Evolutionary conservation across 1,284 basidiomycete species (phyloP).

Genomic region (Phenoliferia sp.): DNA sequence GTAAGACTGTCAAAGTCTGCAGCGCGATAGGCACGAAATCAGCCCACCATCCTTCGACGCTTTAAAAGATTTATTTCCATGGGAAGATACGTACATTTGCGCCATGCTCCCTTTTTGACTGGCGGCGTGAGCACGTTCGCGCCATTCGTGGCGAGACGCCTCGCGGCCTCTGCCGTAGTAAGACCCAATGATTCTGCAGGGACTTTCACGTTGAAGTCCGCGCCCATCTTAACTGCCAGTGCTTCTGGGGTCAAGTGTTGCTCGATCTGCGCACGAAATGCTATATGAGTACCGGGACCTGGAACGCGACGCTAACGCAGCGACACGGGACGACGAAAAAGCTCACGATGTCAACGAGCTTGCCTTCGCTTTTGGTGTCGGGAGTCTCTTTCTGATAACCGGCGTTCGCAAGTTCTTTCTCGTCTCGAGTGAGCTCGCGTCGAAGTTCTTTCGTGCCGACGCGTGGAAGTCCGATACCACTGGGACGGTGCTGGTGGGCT

Average conservation of each 20-base stretch:
- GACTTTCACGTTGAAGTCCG: conserved; percentile 54
- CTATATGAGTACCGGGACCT: not conserved
- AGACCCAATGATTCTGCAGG: conserved; percentile 54
- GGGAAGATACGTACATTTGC: conserved; percentile 34
- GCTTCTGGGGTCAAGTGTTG: conserved; percentile 50
- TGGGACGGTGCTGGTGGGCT: not conserved
- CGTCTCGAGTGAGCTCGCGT: conserved; percentile 1
- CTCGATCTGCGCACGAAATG: conserved; percentile 41
- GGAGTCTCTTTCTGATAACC: not conserved
- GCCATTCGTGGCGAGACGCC: conserved; percentile 54
- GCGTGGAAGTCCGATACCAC: not conserved
- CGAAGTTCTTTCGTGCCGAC: not conserved
- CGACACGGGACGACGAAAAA: not conserved
- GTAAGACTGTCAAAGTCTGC: conserved; percentile 54
- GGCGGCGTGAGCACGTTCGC: conserved; percentile 55
- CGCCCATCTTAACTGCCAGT: conserved; percentile 48
- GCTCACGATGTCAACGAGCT: conserved; percentile 1
- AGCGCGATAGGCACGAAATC: no score
- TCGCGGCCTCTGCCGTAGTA: conserved; percentile 53
- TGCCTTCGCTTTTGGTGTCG: not conserved
- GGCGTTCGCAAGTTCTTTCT: conserved; percentile 1
- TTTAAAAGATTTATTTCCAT: not conserved
- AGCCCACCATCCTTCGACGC: no score
- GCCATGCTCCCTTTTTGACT: not conserved
- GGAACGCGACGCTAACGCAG: not conserved